Evolutionary conservation across 2,329 filamentous ascomycete species (phyloP).

Genomic region (Daldinia sp.): DNA sequence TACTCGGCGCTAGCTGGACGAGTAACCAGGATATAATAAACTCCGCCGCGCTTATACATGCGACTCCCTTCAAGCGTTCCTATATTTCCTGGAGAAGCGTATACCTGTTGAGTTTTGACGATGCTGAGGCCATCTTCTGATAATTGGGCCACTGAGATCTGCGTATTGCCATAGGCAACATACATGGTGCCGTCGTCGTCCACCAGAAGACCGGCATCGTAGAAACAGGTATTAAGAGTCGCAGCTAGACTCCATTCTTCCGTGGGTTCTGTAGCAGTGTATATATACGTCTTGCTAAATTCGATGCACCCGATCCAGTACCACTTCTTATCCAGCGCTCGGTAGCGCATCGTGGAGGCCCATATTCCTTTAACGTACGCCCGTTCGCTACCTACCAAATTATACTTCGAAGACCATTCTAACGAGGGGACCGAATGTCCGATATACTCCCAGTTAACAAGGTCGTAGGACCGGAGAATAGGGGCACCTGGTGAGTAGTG

Average conservation of each 20-base stretch:
- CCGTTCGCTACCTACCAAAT: constrained; percentile 19
- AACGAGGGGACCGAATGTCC: constrained; percentile 48
- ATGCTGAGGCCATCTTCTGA: constrained; percentile 5
- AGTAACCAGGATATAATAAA: constrained; percentile 5
- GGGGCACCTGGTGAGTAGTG: constrained; percentile 60
- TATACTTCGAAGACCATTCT: constrained; percentile 31
- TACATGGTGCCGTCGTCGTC: constrained; percentile 14
- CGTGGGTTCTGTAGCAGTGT: constrained; percentile 50
- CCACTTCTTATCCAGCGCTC: constrained; percentile 34
- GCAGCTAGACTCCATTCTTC: constrained; percentile 49
- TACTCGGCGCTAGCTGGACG: not conserved
- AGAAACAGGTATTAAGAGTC: constrained; percentile 6
- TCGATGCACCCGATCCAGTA: constrained; percentile 63
- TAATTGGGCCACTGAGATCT: constrained; percentile 5
- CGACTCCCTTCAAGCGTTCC: constrained; percentile 36
- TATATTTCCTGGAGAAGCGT: constrained; percentile 3
- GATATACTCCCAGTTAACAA: constrained; percentile 55
- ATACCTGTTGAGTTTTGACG: constrained; percentile 46
- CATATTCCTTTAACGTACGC: constrained; percentile 40
- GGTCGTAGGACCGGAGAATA: constrained; percentile 57
- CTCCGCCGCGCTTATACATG: constrained; percentile 5
- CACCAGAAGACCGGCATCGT: constrained; percentile 3
- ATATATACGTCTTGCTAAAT: constrained; percentile 61
- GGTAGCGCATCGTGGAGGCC: constrained; percentile 39
- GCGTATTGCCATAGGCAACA: constrained; percentile 8